Percentiles rank a stretch among this genome's conserved stretches.
Conservation (phyloP, 164 flowering plant species). For the Aristolochia fimbriata region DNA sequence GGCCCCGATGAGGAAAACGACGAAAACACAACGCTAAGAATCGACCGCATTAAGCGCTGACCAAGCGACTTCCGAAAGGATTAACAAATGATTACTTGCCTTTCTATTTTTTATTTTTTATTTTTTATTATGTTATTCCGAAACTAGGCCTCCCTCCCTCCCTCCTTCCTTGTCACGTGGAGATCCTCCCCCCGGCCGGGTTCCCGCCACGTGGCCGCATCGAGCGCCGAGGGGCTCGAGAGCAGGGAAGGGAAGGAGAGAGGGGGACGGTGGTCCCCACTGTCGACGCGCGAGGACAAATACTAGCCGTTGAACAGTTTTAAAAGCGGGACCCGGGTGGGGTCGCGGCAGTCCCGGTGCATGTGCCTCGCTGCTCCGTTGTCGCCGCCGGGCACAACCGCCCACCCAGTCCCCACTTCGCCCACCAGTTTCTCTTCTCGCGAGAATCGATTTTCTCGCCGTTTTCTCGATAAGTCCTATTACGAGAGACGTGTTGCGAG, state of each 20-base stretch:
- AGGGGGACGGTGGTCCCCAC: slow-evolving; percentile 24
- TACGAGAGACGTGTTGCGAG: no score
- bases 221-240: slow-evolving; percentile 33
- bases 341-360: not conserved
- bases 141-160: not conserved
- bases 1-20: no score
- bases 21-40: slow-evolving; percentile 6
- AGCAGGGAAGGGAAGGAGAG: no score
- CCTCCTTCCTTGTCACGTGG: not conserved
- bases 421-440: slow-evolving; percentile 4
- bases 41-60: slow-evolving; percentile 93
- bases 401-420: not conserved
- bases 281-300: slow-evolving; percentile 23
- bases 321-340: not conserved
- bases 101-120: not conserved
- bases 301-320: slow-evolving; percentile 25
- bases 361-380: slow-evolving; percentile 16
- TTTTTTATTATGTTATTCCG: not conserved
- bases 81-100: slow-evolving; percentile 23
- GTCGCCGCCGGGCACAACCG: slow-evolving; percentile 8
- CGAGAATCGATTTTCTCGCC: no score
- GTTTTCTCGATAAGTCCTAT: no score
- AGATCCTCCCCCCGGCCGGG: not conserved
- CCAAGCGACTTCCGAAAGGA: slow-evolving; percentile 34
- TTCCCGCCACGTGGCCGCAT: slow-evolving; percentile 18